Evolutionary conservation across 139 green algal species (phyloP).

Genomic region (Tetraselmis striata): DNA sequence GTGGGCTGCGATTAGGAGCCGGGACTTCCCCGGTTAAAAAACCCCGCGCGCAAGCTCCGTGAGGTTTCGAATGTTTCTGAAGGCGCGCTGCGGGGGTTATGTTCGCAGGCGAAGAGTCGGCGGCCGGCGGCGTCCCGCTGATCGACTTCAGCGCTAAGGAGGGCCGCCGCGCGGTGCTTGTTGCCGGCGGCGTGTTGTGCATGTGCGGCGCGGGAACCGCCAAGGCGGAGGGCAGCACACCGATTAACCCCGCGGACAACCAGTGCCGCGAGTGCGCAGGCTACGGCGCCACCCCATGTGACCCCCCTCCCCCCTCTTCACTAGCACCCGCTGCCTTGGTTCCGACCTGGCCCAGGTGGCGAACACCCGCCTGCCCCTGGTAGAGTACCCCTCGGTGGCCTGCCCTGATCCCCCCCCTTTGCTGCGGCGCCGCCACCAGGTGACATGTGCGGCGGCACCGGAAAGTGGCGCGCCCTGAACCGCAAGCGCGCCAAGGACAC

Average conservation of each 20-base stretch:
- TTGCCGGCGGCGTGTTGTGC: background rate
- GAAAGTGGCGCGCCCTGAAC: conserved; percentile 94
- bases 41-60: background rate
- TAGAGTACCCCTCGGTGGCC: no score
- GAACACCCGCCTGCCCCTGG: no score
- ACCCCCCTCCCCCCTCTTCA: background rate
- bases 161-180: background rate
- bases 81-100: background rate
- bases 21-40: background rate
- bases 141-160: background rate
- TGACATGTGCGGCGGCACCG: conserved; percentile 97
- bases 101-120: background rate
- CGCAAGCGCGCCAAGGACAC: conserved; percentile 88
- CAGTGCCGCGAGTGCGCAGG: conserved; percentile 76
- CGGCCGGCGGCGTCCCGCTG: background rate
- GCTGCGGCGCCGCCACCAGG: conserved; percentile 21
- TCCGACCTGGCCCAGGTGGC: no score
- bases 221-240: background rate
- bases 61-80: background rate
- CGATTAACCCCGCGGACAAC: background rate
- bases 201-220: background rate
- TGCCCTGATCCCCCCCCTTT: no score
- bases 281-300: conserved; percentile 65
- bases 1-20: background rate
- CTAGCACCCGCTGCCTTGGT: background rate